Evolutionary conservation across 208 protist genomes (phyloP), one percentile per base, ranked within the genome.

Genomic region (Trypanosoma lewisi): DNA sequence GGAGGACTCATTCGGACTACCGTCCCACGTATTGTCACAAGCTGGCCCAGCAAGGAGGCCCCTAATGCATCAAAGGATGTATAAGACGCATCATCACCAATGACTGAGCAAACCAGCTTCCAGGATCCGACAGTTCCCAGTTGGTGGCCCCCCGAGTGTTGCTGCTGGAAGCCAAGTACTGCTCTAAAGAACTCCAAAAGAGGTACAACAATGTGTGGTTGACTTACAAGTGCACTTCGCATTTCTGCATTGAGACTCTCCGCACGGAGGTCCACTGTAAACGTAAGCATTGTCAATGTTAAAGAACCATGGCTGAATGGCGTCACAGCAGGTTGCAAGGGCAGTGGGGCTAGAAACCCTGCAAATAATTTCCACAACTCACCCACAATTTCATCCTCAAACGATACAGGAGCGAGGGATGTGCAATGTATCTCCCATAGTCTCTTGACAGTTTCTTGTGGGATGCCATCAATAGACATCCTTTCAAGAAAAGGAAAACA

Each of bases 161-260:
- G 65, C 14, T 73, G 65, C 14, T 73, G 60, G 21, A 31, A 39
- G 19, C 30, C 41, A 53, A 85, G 62, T 31, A 91, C 74, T 0
- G 78, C 78, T n/a, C 70, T 70, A 62, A 94, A 88, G 66, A 91
- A 90, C 60, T 91, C 84, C 12, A 91, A 51, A 19, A 91, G 49
- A 16, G 84, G 73, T n/a, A 90, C 59, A 9, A 89, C 73, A 50
- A 87, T 80, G 17, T 58, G 61, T 0, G 85, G 84, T 57, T 87
- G 77, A 33, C 85, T 70, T 17, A 71, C 52, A 61, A 94, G 63
- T 0, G 80, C 77, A 4, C 67, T 36, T 48, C 72, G 67, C 82
- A 91, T 87, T 1, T 75, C 73, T 1, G 56, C 28, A 6, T 69
- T 77, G n/a, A 86, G 25, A 0, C 33, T 14, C 36, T 65, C 73